Percentiles rank a stretch among this genome's conserved stretches.
phyloP scores from a whole-genome alignment of 2,329 filamentous ascomycete species.

The Aschersonia sp. region DNA sequence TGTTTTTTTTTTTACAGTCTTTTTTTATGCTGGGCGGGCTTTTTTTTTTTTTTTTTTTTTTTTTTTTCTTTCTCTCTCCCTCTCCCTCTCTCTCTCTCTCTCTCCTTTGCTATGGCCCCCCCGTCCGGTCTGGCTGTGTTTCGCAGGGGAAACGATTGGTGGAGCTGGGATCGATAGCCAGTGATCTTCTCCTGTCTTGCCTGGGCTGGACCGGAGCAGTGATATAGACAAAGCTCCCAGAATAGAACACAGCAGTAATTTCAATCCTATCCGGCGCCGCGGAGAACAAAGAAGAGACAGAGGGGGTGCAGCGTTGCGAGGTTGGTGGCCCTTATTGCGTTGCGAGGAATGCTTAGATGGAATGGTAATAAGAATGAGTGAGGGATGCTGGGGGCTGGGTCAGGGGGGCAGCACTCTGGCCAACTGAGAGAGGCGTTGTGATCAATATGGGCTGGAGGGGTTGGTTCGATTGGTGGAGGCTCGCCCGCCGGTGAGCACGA shows the following conservation, averaged over 20 bases:
- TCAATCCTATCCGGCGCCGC: too few species aligned
- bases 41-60: too few species aligned
- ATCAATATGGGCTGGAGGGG: background rate
- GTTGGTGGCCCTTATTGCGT: background rate
- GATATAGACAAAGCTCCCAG: too few species aligned
- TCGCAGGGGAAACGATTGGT: background rate
- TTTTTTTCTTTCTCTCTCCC: too few species aligned
- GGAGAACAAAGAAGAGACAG: background rate
- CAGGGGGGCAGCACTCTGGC: background rate
- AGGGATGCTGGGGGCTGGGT: background rate
- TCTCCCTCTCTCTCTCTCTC: background rate
- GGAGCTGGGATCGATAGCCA: background rate
- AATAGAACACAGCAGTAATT: too few species aligned
- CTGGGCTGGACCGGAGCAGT: too few species aligned
- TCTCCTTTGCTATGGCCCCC: background rate
- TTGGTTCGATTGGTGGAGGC: background rate
- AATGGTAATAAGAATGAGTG: background rate
- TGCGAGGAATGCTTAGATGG: background rate
- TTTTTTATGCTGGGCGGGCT: too few species aligned
- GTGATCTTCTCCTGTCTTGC: background rate
- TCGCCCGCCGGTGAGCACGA: background rate
- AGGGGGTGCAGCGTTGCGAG: background rate
- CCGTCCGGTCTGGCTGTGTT: background rate
- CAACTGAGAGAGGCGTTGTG: background rate
- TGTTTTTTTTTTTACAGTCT: too few species aligned